phyloP scores from a whole-genome alignment of 805 yeast genomes.

The Candida tallmaniae region DNA sequence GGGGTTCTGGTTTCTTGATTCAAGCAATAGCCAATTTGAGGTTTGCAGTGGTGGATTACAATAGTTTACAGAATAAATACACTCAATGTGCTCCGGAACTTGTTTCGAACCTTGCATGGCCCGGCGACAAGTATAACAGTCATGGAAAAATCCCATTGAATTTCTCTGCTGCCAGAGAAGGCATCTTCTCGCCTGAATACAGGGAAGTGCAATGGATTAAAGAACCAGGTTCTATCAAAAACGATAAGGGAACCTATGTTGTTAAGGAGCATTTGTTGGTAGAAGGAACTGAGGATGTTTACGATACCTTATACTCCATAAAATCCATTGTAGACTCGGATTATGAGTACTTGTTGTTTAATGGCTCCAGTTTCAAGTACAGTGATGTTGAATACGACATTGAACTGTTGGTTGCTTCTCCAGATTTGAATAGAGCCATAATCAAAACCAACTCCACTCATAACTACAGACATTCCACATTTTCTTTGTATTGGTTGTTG shows the following conservation, averaged over 20 bases:
- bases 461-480: constrained; percentile 70
- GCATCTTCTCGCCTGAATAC: constrained; percentile 49
- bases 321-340: constrained; percentile 45
- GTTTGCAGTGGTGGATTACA: neutral
- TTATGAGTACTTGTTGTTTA: constrained; percentile 44
- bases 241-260: constrained; percentile 68
- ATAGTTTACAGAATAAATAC: neutral
- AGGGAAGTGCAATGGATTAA: constrained; percentile 69
- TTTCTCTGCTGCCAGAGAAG: constrained; percentile 41
- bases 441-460: constrained; percentile 57
- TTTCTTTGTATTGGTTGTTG: constrained; percentile 57
- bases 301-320: constrained; percentile 47
- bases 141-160: constrained; percentile 24
- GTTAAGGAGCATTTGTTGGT: constrained; percentile 18
- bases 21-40: constrained; percentile 3
- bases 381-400: constrained; percentile 41
- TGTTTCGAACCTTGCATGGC: neutral
- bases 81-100: neutral
- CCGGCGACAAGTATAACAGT: neutral
- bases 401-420: constrained; percentile 58
- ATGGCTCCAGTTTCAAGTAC: constrained; percentile 43
- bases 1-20: constrained; percentile 35
- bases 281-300: constrained; percentile 23
- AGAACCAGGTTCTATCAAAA: constrained; percentile 40
- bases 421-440: constrained; percentile 56